These are phyloP conservation scores for Plasmodium knowlesi DNA, from an alignment of 169 alveolate genomes.

Conservation along the genomic window DNA sequence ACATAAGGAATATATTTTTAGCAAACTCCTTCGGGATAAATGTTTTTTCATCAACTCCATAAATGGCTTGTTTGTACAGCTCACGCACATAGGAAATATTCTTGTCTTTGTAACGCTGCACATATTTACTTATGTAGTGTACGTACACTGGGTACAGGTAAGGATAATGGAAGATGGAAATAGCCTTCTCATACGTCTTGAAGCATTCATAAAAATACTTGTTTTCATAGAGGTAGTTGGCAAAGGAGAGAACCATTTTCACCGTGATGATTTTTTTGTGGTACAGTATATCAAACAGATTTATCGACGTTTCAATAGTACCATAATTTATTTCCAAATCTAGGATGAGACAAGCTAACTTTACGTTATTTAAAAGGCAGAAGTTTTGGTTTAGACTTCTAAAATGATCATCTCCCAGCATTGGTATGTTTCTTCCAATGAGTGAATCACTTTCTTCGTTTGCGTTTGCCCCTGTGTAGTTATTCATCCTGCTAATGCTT, in stretches of 20 bases:
- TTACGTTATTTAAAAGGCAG: slow-evolving; percentile 20
- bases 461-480: not conserved
- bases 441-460: not conserved
- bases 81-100: slow-evolving; percentile 92
- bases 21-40: slow-evolving; percentile 83
- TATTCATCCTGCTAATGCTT: not conserved
- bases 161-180: slow-evolving; percentile 89
- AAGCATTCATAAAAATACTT: slow-evolving; percentile 88
- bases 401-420: not conserved
- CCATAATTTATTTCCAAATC: slow-evolving; percentile 74
- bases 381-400: not conserved
- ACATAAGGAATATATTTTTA: slow-evolving; percentile 87
- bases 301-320: slow-evolving; percentile 35
- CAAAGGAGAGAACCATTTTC: slow-evolving; percentile 82
- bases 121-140: slow-evolving; percentile 84
- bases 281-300: slow-evolving; percentile 44
- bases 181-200: slow-evolving; percentile 89
- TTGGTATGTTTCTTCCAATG: not conserved
- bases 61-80: slow-evolving; percentile 85
- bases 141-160: slow-evolving; percentile 89
- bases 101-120: slow-evolving; percentile 85
- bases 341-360: slow-evolving; percentile 32
- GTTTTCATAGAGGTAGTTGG: slow-evolving; percentile 79
- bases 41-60: slow-evolving; percentile 40
- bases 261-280: slow-evolving; percentile 86